Base-by-base conservation (phyloP, 148 eudicot species). In the Chenopodium quinoa region DNA sequence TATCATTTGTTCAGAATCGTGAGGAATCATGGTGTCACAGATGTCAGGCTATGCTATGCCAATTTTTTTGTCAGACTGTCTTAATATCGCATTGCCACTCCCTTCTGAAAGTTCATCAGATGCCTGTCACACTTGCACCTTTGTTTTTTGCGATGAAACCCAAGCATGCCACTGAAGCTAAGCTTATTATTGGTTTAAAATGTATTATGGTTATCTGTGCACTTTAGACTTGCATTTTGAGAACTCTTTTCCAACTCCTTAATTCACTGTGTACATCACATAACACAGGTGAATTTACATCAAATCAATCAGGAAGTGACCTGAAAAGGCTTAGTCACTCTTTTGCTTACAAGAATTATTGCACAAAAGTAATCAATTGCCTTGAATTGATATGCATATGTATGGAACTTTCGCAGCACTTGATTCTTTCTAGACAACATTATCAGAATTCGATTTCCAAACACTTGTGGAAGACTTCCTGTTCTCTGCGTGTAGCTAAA, bases 71-170 rank as follows among this genome's bases (percentile, higher is more conserved):
- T 31, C 32, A 31, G 32, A 31, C 32, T 31, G 32, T 31, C 32
- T 31, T 31, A 31, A 31, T 31, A 31, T 31, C 32, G 2, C 32
- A 31, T 31, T 31, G 32, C 2, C 32, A 31, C 32, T 31, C 32
- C 32, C 32, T 31, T 31, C 32, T 31, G 32, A 31, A 31, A 31
- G 32, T 31, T 31, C 1, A 14, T 90, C 93, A 84, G 88, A 82
- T 23, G 32, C 32, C 32, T 31, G 32, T 31, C 32, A 31, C 32
- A 90, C 89, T 29, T 87, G 88, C 79, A 89, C 82, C 17, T 87
- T 81, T 73, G 84, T 31, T 96, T 64, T 91, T 98, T 19, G 93
- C 95, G 23, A 75, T 88, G 85, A 92, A 89, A 83, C 97, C 99
- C 8, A 88, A 20, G 81, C 99, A 98, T 20, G 91, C 95, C 70